Evolutionary conservation across 805 yeast species (phyloP), one percentile per base, ranked within the genome.

Genomic region (Lachancea sp.): DNA sequence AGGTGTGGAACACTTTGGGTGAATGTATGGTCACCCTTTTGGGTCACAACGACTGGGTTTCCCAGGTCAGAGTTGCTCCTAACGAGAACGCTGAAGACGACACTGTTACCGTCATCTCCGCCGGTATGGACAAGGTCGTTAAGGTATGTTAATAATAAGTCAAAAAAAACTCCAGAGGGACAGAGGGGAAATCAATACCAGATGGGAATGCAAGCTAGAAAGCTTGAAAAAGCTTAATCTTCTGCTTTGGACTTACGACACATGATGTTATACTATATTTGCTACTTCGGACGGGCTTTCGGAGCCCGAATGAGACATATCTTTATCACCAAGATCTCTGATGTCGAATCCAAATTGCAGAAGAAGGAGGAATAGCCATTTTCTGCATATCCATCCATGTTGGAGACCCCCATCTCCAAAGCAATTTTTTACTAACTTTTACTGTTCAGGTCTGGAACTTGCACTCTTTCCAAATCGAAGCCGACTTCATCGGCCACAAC

Each of bases 1-100:
- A 88, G 82, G 88, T 93, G 77, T 93, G 99, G 99, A 91, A 93
- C 84, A 86, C 95, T 75, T 77, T 88, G 68, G 99, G 98, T 79
- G 85, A 85, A 71, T 89, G 96, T 81, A 81, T 85, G 80, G 82
- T 84, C 76, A 87, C 96, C 67, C 81, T 90, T 75, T 74, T 81
- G 68, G 93, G 95, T 66, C 99, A 93, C 95, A 69, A 80, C 71
- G 99, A 93, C 87, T 93, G 99, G 99, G 96, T 91, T 66, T 86
- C 96, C 56, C 79, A 95, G 63, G 98, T 90, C 66, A 86, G 96
- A 81, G 88, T 91, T 82, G 87, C 95, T 63, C 98, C 97, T 74
- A 60, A 56, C 42, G 65, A 60, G 40, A 53, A 58, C 48, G 25
- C 46, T 11, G 50, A 48, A 22, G 47, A 43, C 38, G 47, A 44